Base-by-base conservation (phyloP, 2,329 filamentous ascomycete genomes). In the Colletotrichum sp. region DNA sequence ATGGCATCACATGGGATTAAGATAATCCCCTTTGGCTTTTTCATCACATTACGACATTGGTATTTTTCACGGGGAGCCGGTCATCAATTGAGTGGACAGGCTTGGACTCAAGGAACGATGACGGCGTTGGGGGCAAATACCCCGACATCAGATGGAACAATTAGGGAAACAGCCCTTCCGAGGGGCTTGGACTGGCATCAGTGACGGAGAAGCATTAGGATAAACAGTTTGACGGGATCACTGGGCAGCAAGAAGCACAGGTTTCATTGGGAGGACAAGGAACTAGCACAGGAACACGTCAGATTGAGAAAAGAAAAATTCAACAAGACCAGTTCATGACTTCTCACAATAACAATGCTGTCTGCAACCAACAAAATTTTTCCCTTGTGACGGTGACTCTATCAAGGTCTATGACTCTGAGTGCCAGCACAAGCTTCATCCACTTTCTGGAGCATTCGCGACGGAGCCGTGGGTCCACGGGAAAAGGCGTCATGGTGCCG, bases 1-100 rank as follows among this genome's bases (percentile, higher is more conserved):
- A 83, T 82, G 83, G 81, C 81, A 82, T 78, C n/a, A 48, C 77
- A 74, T 24, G 56, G 55, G 55, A 67, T 48, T 26, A 16, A 63
- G 56, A 28, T 55, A n/a, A 56, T 61, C n/a, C 8, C 38, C 43
- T 48, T 24, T 10, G 58, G 30, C 71, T 65, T 48, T 21, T 48
- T 70, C 26, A 73, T 26, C 28, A 48, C 36, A 56, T 72, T 24
- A 72, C 69, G 69, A 66, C 30, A 72, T 14, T 34, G 55, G 61
- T 66, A 56, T 69, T 48, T 61, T 71, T 62, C 12, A 61, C 36
- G 59, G 38, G 21, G 59, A 56, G 65, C 64, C 14, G 28, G 59
- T 30, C 61, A 67, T 62, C 26, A 32, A 43, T 18, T 13, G 32
- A 67, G 55, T 36, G 30, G 26, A 63, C 34, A 36, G 67, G 59